Evolutionary conservation across 371 early-diverging fungal genomes (phyloP), one percentile per base, ranked within the genome.

Genomic region (Smittium mucronatum): DNA sequence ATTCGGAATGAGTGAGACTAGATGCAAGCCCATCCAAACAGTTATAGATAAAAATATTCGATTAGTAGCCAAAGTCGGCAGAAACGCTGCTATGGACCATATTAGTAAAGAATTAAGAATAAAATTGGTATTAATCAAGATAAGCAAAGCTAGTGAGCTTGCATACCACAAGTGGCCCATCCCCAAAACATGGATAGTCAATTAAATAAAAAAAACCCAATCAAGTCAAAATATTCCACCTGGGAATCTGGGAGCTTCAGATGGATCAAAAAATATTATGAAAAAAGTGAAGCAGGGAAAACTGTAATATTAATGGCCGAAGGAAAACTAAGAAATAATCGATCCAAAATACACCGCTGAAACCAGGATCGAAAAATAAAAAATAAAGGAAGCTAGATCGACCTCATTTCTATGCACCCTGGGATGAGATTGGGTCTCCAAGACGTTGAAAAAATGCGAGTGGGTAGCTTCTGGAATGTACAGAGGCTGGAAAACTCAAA

Each of bases 151-250:
- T 16, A 28, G 63, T 15, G 63, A 61, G n/a, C 28, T 5, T 15
- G 63, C 63, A 11, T 30, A 5, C 32, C n/a, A 15, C 30, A 61
- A 61, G 32, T 61, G 63, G 63, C 63, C 63, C 15, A n/a, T 5
- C 5, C n/a, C 32, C 30, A 61, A 61, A 61, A 61, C 63, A 61
- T 61, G 63, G 63, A 61, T 61, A 5, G 63, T n/a, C 28, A n/a
- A 61, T 61, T n/a, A 15, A 11, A 61, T 61, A 15, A 16, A 17
- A 57, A 61, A 11, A 47, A 61, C n/a, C 63, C 5, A 61, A 61
- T 61, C 30, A 30, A 28, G 32, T 15, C 16, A 28, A 5, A n/a
- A 11, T 11, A 28, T 11, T 30, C 28, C 5, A 61, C 63, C 32
- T 61, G 63, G 63, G 63, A 11, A 16, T 15, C 63, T 5, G 63